These are phyloP conservation scores for Zygoascus biomembranicola DNA, from an alignment of 805 yeast species.

Conservation along the genomic window DNA sequence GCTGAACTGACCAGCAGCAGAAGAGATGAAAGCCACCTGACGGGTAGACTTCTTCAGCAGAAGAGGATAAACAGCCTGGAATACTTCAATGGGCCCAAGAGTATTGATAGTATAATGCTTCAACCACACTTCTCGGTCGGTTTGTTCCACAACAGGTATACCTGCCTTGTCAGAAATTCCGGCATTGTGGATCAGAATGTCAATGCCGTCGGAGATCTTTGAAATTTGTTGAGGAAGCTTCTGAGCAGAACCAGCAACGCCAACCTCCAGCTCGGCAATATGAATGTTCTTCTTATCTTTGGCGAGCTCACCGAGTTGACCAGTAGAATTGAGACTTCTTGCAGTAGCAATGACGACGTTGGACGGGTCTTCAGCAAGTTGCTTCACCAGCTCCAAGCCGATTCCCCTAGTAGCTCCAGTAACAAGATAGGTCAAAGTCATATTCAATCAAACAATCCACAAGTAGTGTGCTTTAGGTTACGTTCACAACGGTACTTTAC, in stretches of 20 bases:
- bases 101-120: conserved; percentile 19
- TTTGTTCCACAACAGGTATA: background rate
- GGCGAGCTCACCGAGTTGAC: conserved; percentile 8
- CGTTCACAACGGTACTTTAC: too few species aligned
- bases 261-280: conserved; percentile 20
- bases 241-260: conserved; percentile 14
- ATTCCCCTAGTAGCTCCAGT: background rate
- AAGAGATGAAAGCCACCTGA: conserved; percentile 25
- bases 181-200: conserved; percentile 17
- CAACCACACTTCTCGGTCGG: background rate
- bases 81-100: conserved; percentile 20
- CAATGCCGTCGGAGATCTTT: conserved; percentile 7
- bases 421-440: conserved; percentile 11
- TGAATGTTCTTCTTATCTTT: conserved; percentile 17
- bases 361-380: conserved; percentile 16
- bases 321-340: conserved; percentile 11
- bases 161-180: conserved; percentile 15
- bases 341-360: conserved; percentile 20
- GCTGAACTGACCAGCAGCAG: conserved; percentile 22
- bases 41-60: conserved; percentile 18
- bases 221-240: conserved; percentile 12
- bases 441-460: background rate
- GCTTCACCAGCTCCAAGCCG: conserved; percentile 25
- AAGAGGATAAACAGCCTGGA: conserved; percentile 20
- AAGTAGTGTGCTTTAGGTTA: too few species aligned